A percentile compares a stretch with the other conserved stretches of the same genome.
phyloP scores from a whole-genome alignment of 768 basidiomycete species.

The Cubamyces lactineus region DNA sequence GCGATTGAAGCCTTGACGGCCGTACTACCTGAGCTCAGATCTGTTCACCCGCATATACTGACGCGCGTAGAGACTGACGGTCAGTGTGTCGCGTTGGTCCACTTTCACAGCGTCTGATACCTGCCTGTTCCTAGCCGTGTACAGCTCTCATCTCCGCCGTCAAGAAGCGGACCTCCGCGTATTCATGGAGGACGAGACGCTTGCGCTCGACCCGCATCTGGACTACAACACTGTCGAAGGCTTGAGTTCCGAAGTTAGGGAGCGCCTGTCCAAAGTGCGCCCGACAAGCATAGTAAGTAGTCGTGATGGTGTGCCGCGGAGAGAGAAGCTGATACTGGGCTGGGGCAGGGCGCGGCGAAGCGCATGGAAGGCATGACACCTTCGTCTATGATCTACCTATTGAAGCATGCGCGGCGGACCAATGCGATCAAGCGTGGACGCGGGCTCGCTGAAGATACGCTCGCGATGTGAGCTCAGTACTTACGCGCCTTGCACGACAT shows the following conservation, averaged over 20 bases:
- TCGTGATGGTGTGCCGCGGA: neutral
- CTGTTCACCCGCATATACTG: slow-evolving; percentile 54
- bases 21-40: slow-evolving; percentile 53
- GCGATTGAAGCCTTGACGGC: slow-evolving; percentile 45
- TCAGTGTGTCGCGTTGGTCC: slow-evolving; percentile 32
- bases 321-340: neutral
- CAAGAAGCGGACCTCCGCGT: slow-evolving; percentile 76
- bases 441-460: neutral
- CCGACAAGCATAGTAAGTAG: slow-evolving; percentile 69
- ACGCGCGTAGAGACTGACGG: slow-evolving; percentile 75
- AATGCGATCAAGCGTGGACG: slow-evolving; percentile 18
- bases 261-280: slow-evolving; percentile 58
- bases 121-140: slow-evolving; percentile 48
- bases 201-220: slow-evolving; percentile 67
- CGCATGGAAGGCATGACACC: slow-evolving; percentile 95
- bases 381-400: slow-evolving; percentile 63
- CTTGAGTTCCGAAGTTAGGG: slow-evolving; percentile 75
- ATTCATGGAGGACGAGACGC: slow-evolving; percentile 77
- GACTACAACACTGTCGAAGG: slow-evolving; percentile 70
- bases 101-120: neutral
- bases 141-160: slow-evolving; percentile 63
- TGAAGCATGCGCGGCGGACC: slow-evolving; percentile 60
- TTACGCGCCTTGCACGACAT: no score
- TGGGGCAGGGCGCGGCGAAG: slow-evolving; percentile 80
- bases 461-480: no score